Evolutionary conservation across 768 basidiomycete species (phyloP), one percentile per base, ranked within the genome.

Genomic region (Mycena indigotica): DNA sequence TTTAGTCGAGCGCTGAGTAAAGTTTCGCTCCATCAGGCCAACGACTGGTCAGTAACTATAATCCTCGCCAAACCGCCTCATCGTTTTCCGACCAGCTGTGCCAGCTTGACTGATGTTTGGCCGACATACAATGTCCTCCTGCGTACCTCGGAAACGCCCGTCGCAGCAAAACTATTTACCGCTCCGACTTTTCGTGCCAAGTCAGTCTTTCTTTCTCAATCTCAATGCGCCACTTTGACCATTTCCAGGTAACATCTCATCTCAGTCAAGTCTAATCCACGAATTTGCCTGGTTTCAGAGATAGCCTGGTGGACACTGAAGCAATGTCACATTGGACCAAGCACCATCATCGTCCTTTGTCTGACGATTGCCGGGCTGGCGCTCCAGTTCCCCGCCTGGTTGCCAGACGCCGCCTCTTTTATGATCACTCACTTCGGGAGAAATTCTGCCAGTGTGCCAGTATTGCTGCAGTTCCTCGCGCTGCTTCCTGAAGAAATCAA

Each of bases 81-180:
- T 84, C 72, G 71, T 75, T 74, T 75, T 76, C 77, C 77, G 78
- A 76, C 77, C 75, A 77, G 76, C 73, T 83, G 80, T 80, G 79
- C 75, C 84, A 99, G 97, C 83, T 85, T 72, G 93, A n/a, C 85
- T 73, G 93, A 97, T 74, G 95, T 97, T 65, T 99, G 97, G 97
- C 82, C 87, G 65, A 92, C 91, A 51, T 97, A 93, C 75, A 95
- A 96, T 76, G 80, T 89, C 73, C 85, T 99, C 65, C 84, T 99
- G 63, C 84, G 88, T 61, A 85, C 87, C 4, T 83, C 87, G 45
- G 89, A 93, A 65, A 85, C 85, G 3, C 90, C 93, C 2, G 70
- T 78, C 28, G 82, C 92, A 52, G 92, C 93, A 35, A 92, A 93
- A 71, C 74, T 97, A 52, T 98, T 99, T 68, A 95, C 95, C 8